These are phyloP conservation scores for Syncephalis plumigaleata DNA, from an alignment of 371 early-diverging fungal species.

Conservation along the genomic window DNA sequence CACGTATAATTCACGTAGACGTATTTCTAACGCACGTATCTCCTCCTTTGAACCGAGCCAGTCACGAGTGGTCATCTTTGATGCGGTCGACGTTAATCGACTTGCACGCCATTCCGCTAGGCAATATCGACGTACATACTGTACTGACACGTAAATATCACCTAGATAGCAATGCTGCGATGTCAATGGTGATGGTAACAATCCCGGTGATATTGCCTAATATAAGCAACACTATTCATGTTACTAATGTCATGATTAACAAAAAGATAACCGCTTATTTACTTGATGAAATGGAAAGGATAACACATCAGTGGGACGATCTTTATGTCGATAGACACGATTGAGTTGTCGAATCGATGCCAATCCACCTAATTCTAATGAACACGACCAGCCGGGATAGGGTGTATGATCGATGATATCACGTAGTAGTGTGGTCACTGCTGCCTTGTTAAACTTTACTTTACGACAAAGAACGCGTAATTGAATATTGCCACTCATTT, in stretches of 20 bases:
- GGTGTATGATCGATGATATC: background rate
- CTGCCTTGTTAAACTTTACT: too few species aligned
- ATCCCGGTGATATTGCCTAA: slow-evolving; percentile 2
- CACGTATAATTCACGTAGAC: slow-evolving; percentile 5
- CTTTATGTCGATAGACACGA: slow-evolving; percentile 3
- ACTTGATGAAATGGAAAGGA: slow-evolving; percentile 9
- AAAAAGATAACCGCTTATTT: background rate
- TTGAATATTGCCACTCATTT: too few species aligned
- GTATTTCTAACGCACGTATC: slow-evolving; percentile 2
- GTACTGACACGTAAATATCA: slow-evolving; percentile 3
- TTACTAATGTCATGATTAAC: background rate
- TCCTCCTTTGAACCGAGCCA: background rate
- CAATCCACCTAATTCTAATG: slow-evolving; percentile 3
- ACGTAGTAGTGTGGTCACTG: background rate
- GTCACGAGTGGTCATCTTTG: too few species aligned
- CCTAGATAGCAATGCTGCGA: slow-evolving; percentile 2
- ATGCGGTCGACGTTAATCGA: too few species aligned
- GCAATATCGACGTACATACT: slow-evolving; percentile 3
- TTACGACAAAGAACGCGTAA: too few species aligned
- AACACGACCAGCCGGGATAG: slow-evolving; percentile 3
- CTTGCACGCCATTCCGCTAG: too few species aligned
- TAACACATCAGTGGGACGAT: slow-evolving; percentile 7
- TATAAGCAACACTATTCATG: background rate
- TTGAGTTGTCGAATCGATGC: slow-evolving; percentile 4
- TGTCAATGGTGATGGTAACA: background rate